These are phyloP conservation scores for Ceratobasidium sp. DNA, from an alignment of 1,284 basidiomycete species.

Conservation along the genomic window DNA sequence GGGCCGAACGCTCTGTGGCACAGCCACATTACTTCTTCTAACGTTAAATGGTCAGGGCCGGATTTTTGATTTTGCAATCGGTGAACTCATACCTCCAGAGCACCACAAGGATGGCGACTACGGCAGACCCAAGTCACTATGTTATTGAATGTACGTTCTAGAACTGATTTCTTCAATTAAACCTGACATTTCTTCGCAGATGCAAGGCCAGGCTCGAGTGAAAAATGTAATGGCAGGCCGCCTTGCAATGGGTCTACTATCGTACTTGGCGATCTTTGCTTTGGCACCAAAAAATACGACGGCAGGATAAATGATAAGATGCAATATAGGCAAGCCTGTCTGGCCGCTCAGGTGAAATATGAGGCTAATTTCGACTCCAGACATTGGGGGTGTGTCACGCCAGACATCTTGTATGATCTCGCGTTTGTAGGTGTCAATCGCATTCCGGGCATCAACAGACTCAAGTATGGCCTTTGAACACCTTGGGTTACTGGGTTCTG, in stretches of 20 bases:
- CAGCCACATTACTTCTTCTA: slow-evolving; percentile 10
- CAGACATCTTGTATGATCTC: slow-evolving; percentile 61
- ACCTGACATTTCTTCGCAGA: background rate
- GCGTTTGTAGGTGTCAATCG: slow-evolving; percentile 56
- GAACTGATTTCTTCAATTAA: background rate
- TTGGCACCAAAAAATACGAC: slow-evolving; percentile 64
- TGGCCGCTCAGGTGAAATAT: background rate
- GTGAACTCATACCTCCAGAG: background rate
- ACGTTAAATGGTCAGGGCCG: slow-evolving; percentile 8
- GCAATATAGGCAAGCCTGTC: slow-evolving; percentile 8
- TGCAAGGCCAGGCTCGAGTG: slow-evolving; percentile 13
- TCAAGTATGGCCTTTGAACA: slow-evolving; percentile 56
- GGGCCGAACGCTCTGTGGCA: background rate
- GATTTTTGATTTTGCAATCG: background rate
- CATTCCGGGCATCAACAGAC: slow-evolving; percentile 59
- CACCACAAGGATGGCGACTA: slow-evolving; percentile 19
- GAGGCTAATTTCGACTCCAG: background rate
- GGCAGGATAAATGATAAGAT: slow-evolving; percentile 70
- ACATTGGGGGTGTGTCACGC: slow-evolving; percentile 69
- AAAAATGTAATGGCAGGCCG: slow-evolving; percentile 44
- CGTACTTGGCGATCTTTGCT: slow-evolving; percentile 63
- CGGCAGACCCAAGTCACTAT: slow-evolving; percentile 49
- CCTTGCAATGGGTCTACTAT: slow-evolving; percentile 66
- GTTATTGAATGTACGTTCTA: slow-evolving; percentile 57
- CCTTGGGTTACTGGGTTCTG: slow-evolving; percentile 21